Evolutionary conservation across 768 basidiomycete species (phyloP), one percentile per base, ranked within the genome.

Genomic region (Lentinula sp.): DNA sequence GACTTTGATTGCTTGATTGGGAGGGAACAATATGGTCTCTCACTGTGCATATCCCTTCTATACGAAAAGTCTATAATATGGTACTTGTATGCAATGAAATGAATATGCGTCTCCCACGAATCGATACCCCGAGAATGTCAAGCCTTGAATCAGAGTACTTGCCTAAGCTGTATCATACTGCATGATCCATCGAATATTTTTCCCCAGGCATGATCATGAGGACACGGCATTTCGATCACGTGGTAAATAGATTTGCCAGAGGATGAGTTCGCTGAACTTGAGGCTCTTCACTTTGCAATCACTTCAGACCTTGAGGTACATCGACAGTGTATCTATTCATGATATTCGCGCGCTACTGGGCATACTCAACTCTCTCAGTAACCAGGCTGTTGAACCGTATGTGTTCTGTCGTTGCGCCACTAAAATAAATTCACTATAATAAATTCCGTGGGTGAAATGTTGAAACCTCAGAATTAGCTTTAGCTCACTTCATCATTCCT

Each of bases 1-100:
- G 42, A 97, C 92, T 40, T 78, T 94, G 71, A 87, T 93, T 71
- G 91, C 91, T 72, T 93, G 78, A 82, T 69, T 6, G 57, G n/a
- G 51, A 2, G 51, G 15, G 18, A n/a, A 5, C 21, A 11, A 6
- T 18, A 31, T 15, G 9, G 21, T 49, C 21, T 28, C 7, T 7
- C 23, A 23, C 23, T 23, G 21, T 49, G 13, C 10, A 50, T 50
- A 32, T 50, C 10, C 31, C 49, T 50, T 32, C n/a, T 28, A 10
- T 16, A 32, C 31, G n/a, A n/a, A n/a, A n/a, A 31, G 18, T 51
- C 11, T 34, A 18, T 51, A 51, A 15, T 35, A 28, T 28, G 48
- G 21, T 23, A 21, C 3, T 32, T 10, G 34, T 51, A 51, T 51
- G 50, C 34, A 32, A 51, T 32, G 2, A 18, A 32, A 34, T 51